Percentiles rank a stretch among this genome's conserved stretches.
These are phyloP conservation scores for Plantago coronopus DNA, from an alignment of 305 asterid genomes.

Conservation along the genomic window DNA sequence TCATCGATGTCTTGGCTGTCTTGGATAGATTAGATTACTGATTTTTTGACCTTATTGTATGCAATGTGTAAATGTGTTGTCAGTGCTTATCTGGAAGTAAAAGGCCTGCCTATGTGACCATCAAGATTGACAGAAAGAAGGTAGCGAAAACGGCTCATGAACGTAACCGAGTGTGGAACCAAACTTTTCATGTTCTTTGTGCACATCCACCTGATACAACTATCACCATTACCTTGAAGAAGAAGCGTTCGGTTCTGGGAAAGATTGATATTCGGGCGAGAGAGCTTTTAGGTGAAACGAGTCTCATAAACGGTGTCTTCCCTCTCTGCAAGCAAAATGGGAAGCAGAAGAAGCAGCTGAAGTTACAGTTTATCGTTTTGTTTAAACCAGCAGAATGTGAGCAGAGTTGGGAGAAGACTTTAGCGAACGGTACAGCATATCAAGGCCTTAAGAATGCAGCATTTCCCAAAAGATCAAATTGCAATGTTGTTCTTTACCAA, in stretches of 20 bases:
- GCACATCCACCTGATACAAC: slow-evolving; percentile 63
- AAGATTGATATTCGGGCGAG: slow-evolving; percentile 44
- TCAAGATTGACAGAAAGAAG: slow-evolving; percentile 58
- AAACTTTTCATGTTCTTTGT: slow-evolving; percentile 73
- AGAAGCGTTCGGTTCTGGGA: slow-evolving; percentile 50
- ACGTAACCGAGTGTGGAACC: slow-evolving; percentile 63
- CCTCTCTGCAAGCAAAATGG: slow-evolving; percentile 54
- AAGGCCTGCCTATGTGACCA: slow-evolving; percentile 60
- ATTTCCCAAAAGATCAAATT: slow-evolving; percentile 66
- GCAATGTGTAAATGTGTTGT: slow-evolving; percentile 9
- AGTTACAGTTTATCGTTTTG: slow-evolving; percentile 65
- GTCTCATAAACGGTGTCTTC: slow-evolving; percentile 63
- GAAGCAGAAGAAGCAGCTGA: slow-evolving; percentile 42
- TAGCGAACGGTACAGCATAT: slow-evolving; percentile 45
- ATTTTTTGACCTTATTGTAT: background rate
- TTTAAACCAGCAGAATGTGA: slow-evolving; percentile 69
- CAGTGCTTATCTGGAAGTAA: slow-evolving; percentile 57
- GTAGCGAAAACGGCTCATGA: slow-evolving; percentile 64
- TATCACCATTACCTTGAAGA: slow-evolving; percentile 59
- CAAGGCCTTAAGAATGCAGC: slow-evolving; percentile 58
- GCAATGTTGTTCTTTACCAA: slow-evolving; percentile 60
- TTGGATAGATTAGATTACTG: no score
- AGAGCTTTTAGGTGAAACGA: slow-evolving; percentile 44
- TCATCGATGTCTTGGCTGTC: background rate
- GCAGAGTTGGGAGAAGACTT: slow-evolving; percentile 46